Base-by-base conservation (phyloP, 2,329 filamentous ascomycete genomes). In the Penicillium sp. region DNA sequence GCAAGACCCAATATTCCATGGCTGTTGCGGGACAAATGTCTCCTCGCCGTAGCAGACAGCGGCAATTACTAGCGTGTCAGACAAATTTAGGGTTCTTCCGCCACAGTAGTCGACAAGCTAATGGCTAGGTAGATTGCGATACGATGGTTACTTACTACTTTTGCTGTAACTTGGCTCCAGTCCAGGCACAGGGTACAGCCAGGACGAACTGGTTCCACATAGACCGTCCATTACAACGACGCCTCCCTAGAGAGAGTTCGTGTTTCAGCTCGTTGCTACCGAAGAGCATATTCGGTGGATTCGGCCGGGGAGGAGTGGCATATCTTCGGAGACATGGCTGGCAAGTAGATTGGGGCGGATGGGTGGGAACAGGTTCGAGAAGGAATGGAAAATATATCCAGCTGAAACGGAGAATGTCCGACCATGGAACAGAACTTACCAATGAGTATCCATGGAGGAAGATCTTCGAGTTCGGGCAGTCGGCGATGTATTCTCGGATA, bases 201-300 rank as follows among this genome's bases (percentile, higher is more conserved):
- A 62, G 18, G 59, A 18, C 21, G 61, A 58, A 48, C 64, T 64
- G 24, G 62, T 62, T 23, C 62, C 64, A 28, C 64, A 66, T 14
- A 66, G 42, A 9, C 55, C 61, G 39, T 63, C 60, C 64, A 66
- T 66, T 54, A 64, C 40, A 26, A 59, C 45, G 8, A 65, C 52
- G 8, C 61, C 62, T 14, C 62, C 61, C 64, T 64, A 21, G 7
- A 3, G 40, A 33, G 16, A 18, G 36, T 50, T 21, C 18, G 31
- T 26, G 16, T 19, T 16, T 58, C 45, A 53, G 48, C 36, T 19
- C 9, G n/a, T 43, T 5, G 23, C 21, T 16, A 43, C 39, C 23
- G 37, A 7, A 1, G 19, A 40, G 13, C 23, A 23, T n/a, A n/a
- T n/a, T n/a, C n/a, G n/a, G n/a, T n/a, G 14, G 11, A 43, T 44